These are phyloP conservation scores for Gossypioides kirkii DNA, from an alignment of 345 rosid species.

Conservation along the genomic window DNA sequence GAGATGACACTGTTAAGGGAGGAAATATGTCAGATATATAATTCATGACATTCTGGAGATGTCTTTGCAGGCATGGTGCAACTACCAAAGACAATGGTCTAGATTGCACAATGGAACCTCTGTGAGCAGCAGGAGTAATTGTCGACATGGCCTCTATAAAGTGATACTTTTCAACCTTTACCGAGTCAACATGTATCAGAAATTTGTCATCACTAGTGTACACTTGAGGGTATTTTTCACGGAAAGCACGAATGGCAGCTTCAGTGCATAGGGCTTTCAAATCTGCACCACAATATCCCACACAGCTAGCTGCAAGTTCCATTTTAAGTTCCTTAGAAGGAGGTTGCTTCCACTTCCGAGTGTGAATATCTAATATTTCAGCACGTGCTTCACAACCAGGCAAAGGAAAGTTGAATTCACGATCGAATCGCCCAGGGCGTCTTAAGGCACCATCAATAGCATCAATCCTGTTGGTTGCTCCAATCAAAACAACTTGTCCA, in stretches of 20 bases:
- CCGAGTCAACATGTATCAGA: constrained; percentile 88
- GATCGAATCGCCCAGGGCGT: constrained; percentile 98
- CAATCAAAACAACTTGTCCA: constrained; percentile 99
- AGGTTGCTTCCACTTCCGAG: constrained; percentile 97
- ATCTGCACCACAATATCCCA: constrained; percentile 99
- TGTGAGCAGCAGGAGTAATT: constrained; percentile 97
- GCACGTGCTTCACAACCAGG: constrained; percentile 98
- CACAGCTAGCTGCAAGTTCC: constrained; percentile 97
- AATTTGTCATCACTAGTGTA: constrained; percentile 96
- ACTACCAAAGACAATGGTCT: constrained; percentile 94
- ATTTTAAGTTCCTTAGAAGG: constrained; percentile 74
- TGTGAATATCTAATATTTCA: constrained; percentile 91
- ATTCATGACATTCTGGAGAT: constrained; percentile 72
- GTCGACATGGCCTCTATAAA: constrained; percentile 94
- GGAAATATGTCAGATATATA: constrained; percentile 70
- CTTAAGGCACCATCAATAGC: constrained; percentile 99
- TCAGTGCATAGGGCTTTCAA: constrained; percentile 94
- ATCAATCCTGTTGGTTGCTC: constrained; percentile 99
- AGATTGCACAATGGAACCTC: constrained; percentile 93
- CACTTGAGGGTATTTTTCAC: constrained; percentile 98
- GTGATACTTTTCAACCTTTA: constrained; percentile 81
- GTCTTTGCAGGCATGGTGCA: constrained; percentile 81
- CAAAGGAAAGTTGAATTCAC: constrained; percentile 95
- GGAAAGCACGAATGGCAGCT: constrained; percentile 98
- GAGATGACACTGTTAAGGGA: constrained; percentile 60